Percentiles rank a stretch among this genome's conserved stretches.
phyloP scores from a whole-genome alignment of 768 basidiomycete species.

The Kwoniella shandongensis region DNA sequence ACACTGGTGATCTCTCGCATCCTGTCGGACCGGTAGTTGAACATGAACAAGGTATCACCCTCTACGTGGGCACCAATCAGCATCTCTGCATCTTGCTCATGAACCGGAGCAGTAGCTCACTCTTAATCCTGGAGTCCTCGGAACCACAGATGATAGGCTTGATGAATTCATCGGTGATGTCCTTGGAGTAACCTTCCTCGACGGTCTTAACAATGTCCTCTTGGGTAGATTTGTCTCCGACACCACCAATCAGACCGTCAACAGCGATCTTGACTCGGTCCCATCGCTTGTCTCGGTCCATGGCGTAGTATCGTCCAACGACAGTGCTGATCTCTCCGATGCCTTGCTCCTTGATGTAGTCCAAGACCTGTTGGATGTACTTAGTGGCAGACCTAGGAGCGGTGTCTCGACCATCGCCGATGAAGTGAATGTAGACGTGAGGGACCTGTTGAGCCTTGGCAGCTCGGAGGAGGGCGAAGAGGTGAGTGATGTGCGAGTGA shows the following conservation, averaged over 20 bases:
- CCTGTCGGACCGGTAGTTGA: conserved; percentile 96
- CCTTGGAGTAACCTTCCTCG: conserved; percentile 73
- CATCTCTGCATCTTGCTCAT: neutral
- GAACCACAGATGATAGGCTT: conserved; percentile 89
- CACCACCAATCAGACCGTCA: conserved; percentile 75
- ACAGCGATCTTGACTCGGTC: conserved; percentile 87
- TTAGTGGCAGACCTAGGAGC: conserved; percentile 77
- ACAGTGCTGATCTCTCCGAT: conserved; percentile 77
- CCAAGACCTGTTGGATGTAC: conserved; percentile 73
- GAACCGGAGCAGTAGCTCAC: conserved; percentile 54
- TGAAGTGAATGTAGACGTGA: conserved; percentile 86
- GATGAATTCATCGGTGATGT: conserved; percentile 91
- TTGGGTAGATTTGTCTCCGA: conserved; percentile 60
- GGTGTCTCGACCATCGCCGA: conserved; percentile 93
- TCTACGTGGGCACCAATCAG: conserved; percentile 63
- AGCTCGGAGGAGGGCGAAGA: conserved; percentile 84
- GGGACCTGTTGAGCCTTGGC: conserved; percentile 83
- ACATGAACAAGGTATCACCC: conserved; percentile 85
- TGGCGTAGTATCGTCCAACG: conserved; percentile 89
- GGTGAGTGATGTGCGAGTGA: conserved; percentile 90
- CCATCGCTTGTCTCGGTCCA: conserved; percentile 97
- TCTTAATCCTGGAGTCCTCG: conserved; percentile 74
- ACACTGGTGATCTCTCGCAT: conserved; percentile 88
- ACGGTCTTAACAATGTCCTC: conserved; percentile 65
- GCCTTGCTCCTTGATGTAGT: conserved; percentile 70